Conservation (phyloP, 2,329 filamentous ascomycete species). For the Metarhizium guizhouense region DNA sequence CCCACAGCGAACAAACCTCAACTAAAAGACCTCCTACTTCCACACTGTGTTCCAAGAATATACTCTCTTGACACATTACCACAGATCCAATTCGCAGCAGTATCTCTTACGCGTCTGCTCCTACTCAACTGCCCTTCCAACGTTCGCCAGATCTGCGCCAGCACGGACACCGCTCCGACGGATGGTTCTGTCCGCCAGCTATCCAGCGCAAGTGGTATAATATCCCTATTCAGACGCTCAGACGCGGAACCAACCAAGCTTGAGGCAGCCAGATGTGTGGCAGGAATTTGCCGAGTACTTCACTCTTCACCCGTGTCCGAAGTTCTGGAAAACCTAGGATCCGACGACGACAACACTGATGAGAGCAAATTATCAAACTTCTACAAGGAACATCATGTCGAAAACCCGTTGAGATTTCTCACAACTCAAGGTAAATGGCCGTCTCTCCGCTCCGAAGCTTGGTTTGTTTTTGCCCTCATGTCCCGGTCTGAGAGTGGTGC, state of each 20-base stretch:
- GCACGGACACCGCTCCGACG: constrained; percentile 24
- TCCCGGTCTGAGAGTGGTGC: constrained; percentile 42
- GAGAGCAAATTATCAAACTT: constrained; percentile 25
- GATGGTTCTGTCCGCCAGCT: constrained; percentile 11
- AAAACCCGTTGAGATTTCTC: constrained; percentile 38
- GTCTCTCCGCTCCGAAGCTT: constrained; percentile 48
- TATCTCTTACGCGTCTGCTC: constrained; percentile 49
- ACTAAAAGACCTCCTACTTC: constrained; percentile 39
- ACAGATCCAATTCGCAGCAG: constrained; percentile 51
- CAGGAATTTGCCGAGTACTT: constrained; percentile 44
- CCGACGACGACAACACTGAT: not conserved
- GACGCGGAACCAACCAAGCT: constrained; percentile 45
- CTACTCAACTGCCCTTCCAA: constrained; percentile 44
- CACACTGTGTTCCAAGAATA: constrained; percentile 39
- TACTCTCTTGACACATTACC: constrained; percentile 41
- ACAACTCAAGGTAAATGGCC: constrained; percentile 51
- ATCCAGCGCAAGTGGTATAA: constrained; percentile 27
- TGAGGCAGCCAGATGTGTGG: constrained; percentile 47
- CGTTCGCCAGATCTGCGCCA: constrained; percentile 37
- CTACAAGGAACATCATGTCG: constrained; percentile 36
- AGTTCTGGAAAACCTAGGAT: constrained; percentile 18
- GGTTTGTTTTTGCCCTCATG: constrained; percentile 56
- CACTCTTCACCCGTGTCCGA: constrained; percentile 31
- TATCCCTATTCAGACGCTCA: constrained; percentile 27
- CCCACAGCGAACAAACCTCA: constrained; percentile 43